Evolutionary conservation across 176 grass and related monocot genomes (phyloP).

Genomic region (Aegilops umbellulata): DNA sequence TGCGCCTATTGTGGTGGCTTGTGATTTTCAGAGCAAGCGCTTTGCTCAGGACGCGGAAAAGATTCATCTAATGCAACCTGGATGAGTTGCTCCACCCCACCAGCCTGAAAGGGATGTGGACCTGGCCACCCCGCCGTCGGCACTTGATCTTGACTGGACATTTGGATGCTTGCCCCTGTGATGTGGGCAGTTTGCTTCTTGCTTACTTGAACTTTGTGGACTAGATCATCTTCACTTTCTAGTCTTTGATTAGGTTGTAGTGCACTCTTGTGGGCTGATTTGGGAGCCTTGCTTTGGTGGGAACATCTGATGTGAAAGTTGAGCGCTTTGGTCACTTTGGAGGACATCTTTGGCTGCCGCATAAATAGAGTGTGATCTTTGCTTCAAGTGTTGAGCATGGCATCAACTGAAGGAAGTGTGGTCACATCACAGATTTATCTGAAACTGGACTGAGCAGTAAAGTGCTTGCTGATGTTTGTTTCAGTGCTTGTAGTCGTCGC

Average conservation of each 20-base stretch:
- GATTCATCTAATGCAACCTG: constrained; percentile 8
- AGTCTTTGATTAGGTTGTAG: constrained; percentile 8
- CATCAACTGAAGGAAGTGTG: not conserved
- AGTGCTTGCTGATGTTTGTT: constrained; percentile 6
- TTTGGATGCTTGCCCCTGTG: constrained; percentile 5
- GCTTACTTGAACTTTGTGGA: not conserved
- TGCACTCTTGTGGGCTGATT: not conserved
- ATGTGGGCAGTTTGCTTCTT: constrained; percentile 33
- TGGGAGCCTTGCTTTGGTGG: constrained; percentile 7
- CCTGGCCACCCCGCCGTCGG: not conserved
- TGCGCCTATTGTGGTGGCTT: not conserved
- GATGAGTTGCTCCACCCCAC: not conserved
- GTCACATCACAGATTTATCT: not conserved
- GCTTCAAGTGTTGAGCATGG: constrained; percentile 30
- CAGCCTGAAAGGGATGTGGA: not conserved
- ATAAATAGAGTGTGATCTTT: constrained; percentile 10
- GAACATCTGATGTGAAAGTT: constrained; percentile 20
- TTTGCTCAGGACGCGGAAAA: not conserved
- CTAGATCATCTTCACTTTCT: not conserved
- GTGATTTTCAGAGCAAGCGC: constrained; percentile 17
- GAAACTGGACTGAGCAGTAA: not conserved
- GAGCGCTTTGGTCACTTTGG: not conserved
- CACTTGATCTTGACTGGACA: not conserved
- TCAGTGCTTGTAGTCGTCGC: too few species aligned
- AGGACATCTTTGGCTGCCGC: not conserved